phyloP scores from a whole-genome alignment of 1,284 basidiomycete species.

The Farysia itapuensis region DNA sequence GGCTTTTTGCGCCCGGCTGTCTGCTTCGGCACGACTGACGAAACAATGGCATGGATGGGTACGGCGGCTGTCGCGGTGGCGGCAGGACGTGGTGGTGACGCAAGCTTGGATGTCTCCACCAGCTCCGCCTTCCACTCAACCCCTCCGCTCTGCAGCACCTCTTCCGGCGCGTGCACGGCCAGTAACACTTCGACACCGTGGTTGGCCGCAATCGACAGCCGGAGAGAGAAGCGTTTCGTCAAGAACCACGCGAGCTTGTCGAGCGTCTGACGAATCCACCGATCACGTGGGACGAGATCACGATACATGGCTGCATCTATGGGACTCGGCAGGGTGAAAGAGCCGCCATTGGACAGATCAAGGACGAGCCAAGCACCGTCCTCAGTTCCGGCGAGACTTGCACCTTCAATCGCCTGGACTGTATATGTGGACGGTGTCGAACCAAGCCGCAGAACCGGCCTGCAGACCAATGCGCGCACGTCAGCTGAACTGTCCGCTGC shows the following conservation, averaged over 20 bases:
- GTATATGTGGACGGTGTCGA: conserved; percentile 8
- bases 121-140: conserved; percentile 30
- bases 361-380: conserved; percentile 13
- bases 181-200: conserved; percentile 17
- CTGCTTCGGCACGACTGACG: conserved; percentile 8
- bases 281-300: conserved; percentile 17
- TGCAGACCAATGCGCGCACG: not conserved
- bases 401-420: not conserved
- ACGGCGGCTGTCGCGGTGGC: not conserved
- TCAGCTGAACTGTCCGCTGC: not conserved
- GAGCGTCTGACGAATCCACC: conserved; percentile 12
- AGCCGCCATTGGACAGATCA: conserved; percentile 7
- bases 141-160: conserved; percentile 16
- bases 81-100: not conserved
- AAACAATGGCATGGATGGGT: conserved; percentile 13
- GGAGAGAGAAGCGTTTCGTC: conserved; percentile 8
- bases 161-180: conserved; percentile 13
- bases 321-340: conserved; percentile 10
- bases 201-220: conserved; percentile 6
- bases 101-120: conserved; percentile 1
- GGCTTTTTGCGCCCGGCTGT: conserved; percentile 1
- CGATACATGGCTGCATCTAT: conserved; percentile 5
- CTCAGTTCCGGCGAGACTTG: conserved; percentile 4
- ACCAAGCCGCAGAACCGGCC: conserved; percentile 11
- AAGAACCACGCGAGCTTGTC: conserved; percentile 13